Evolutionary conservation across 768 basidiomycete species (phyloP).

Genomic region (Kwoniella sp.): DNA sequence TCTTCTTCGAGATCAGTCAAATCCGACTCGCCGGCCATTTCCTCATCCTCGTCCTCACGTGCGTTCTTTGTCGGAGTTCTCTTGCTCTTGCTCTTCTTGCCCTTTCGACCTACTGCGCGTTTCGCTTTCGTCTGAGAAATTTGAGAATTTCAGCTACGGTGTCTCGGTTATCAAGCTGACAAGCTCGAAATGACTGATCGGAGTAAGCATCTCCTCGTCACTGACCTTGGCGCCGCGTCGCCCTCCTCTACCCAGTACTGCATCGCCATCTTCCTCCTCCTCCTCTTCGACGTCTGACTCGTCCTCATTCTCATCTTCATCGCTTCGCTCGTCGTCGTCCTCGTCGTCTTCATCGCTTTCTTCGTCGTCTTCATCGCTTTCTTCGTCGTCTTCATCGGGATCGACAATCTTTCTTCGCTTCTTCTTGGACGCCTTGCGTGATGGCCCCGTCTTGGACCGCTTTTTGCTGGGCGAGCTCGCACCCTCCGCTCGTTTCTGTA

Average conservation of each 20-base stretch:
- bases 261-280: slow-evolving; percentile 28
- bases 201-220: not conserved
- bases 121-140: slow-evolving; percentile 42
- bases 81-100: slow-evolving; percentile 18
- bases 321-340: slow-evolving; percentile 7
- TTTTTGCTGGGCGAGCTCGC: slow-evolving; percentile 6
- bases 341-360: slow-evolving; percentile 32
- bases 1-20: slow-evolving; percentile 17
- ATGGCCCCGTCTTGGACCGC: slow-evolving; percentile 1
- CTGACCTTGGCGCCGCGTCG: slow-evolving; percentile 49
- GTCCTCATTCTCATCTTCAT: slow-evolving; percentile 24
- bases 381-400: slow-evolving; percentile 33
- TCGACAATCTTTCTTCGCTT: slow-evolving; percentile 17
- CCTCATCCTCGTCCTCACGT: slow-evolving; percentile 11
- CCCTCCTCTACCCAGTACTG: slow-evolving; percentile 47
- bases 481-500: slow-evolving; percentile 6
- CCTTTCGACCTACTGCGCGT: slow-evolving; percentile 34
- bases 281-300: slow-evolving; percentile 23
- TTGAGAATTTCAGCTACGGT: not conserved
- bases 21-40: slow-evolving; percentile 22
- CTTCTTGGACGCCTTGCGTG: slow-evolving; percentile 21
- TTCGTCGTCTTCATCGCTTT: slow-evolving; percentile 30
- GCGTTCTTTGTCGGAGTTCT: not conserved
- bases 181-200: not conserved
- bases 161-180: not conserved